phyloP scores from a whole-genome alignment of 2,329 filamentous ascomycete species.

The Calonectria pseudoturangicola region DNA sequence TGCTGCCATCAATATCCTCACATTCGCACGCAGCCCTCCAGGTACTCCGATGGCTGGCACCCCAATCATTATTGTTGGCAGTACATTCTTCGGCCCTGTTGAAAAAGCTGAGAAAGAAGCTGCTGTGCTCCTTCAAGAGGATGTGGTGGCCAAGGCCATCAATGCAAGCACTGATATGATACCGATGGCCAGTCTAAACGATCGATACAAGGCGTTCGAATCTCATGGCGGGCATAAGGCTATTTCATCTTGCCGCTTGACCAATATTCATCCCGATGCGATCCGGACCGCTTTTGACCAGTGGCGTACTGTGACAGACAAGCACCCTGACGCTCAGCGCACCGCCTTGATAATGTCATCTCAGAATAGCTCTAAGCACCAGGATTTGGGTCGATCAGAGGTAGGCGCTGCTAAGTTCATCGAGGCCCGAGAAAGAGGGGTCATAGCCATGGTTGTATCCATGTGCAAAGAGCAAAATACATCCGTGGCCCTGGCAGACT shows the following conservation, averaged over 20 bases:
- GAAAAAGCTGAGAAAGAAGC: conserved; percentile 51
- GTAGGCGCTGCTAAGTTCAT: conserved; percentile 40
- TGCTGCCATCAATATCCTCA: conserved; percentile 46
- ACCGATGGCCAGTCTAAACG: conserved; percentile 50
- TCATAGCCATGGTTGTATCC: conserved; percentile 35
- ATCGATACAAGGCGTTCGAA: conserved; percentile 49
- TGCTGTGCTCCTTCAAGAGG: conserved; percentile 41
- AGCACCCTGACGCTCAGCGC: conserved; percentile 44
- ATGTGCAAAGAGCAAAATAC: conserved; percentile 45
- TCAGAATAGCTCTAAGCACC: conserved; percentile 42
- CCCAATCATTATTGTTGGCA: conserved; percentile 54
- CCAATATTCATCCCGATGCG: conserved; percentile 32
- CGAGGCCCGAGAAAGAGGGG: conserved; percentile 47
- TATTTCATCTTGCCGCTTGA: conserved; percentile 50
- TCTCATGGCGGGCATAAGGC: conserved; percentile 57
- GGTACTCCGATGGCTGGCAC: conserved; percentile 54
- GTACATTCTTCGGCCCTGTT: conserved; percentile 51
- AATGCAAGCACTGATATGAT: conserved; percentile 49
- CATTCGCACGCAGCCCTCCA: conserved; percentile 56
- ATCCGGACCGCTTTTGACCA: conserved; percentile 49
- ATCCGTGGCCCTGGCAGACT: conserved; percentile 11
- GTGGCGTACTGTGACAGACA: conserved; percentile 51
- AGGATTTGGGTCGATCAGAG: neutral
- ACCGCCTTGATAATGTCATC: conserved; percentile 43
- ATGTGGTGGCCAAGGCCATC: conserved; percentile 47